Base-by-base conservation (phyloP, 129 eudicot species). In the Arctium lappa region DNA sequence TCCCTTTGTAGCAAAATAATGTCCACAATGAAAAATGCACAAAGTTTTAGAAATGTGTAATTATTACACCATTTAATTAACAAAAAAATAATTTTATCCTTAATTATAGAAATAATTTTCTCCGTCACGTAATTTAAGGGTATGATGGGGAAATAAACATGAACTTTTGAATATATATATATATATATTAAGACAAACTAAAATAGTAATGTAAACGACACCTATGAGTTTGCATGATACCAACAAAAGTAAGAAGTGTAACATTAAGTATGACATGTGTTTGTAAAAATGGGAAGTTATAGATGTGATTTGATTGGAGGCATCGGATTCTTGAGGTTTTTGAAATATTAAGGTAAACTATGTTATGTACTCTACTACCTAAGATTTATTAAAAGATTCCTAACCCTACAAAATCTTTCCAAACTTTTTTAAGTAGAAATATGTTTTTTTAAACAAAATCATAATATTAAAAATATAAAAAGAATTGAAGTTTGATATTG, bases 361-460 rank as follows among this genome's bases (percentile, higher is more conserved):
- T 63, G 72, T 60, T 60, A 60, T 60, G 65, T 15, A 56, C 6
- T 56, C 65, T 69, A 83, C 63, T 76, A 82, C 76, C 83, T 84
- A 84, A 56, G 76, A 76, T 75, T 76, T 82, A 33, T 75, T 34
- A 72, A 60, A 31, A 82, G 83, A 84, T 84, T 72, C 83, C 62
- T 32, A 78, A 83, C 76, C 87, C 87, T 84, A 79, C 83, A 68
- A 84, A 78, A 84, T 84, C 87, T 79, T 60, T 60, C 66, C 66
- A 56, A 16, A 4, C 56, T 46, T 46, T 46, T 60, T 60, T 60
- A 60, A 60, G 68, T 60, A n/a, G 68, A 60, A n/a, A 60, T 60
- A 60, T 60, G n/a, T 9, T 60, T 60, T 4, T 60, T 60, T 60
- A n/a, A n/a, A 60, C 27, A 3, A 16, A 60, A 60, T 15, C 3